Conservation (phyloP, 768 basidiomycete species). For the Lenzites betulinus region DNA sequence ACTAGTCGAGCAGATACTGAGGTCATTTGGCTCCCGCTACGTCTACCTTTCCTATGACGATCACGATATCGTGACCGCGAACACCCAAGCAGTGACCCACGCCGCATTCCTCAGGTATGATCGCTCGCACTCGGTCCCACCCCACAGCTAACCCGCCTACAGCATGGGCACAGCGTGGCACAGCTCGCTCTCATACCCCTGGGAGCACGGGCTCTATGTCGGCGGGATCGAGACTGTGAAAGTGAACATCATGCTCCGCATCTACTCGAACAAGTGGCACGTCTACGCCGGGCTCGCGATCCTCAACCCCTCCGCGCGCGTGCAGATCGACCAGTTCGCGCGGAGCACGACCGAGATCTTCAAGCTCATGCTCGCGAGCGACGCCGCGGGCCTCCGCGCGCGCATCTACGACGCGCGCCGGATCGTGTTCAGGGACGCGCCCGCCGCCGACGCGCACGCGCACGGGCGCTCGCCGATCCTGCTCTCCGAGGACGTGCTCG, state of each 20-base stretch:
- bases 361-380: conserved; percentile 85
- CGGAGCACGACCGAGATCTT: conserved; percentile 85
- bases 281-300: conserved; percentile 99
- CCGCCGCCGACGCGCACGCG: conserved; percentile 23
- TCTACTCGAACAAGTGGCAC: conserved; percentile 98
- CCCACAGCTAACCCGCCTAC: neutral
- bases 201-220: conserved; percentile 94
- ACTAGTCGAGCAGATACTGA: conserved; percentile 82
- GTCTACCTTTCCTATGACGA: conserved; percentile 96
- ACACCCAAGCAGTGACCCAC: conserved; percentile 97
- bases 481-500: conserved; percentile 80
- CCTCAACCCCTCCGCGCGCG: conserved; percentile 86
- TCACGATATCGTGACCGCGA: conserved; percentile 95
- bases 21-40: conserved; percentile 77
- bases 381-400: conserved; percentile 56
- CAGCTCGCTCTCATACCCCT: conserved; percentile 75
- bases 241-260: conserved; percentile 94
- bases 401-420: conserved; percentile 76
- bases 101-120: conserved; percentile 92
- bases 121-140: neutral
- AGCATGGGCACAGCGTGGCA: conserved; percentile 99
- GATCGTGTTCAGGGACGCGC: conserved; percentile 64
- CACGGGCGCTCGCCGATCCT: conserved; percentile 65
- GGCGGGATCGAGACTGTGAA: conserved; percentile 98
- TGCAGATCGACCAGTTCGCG: conserved; percentile 92